Evolutionary conservation across 2,329 filamentous ascomycete genomes (phyloP).

Genomic region (Polytolypa hystricis): DNA sequence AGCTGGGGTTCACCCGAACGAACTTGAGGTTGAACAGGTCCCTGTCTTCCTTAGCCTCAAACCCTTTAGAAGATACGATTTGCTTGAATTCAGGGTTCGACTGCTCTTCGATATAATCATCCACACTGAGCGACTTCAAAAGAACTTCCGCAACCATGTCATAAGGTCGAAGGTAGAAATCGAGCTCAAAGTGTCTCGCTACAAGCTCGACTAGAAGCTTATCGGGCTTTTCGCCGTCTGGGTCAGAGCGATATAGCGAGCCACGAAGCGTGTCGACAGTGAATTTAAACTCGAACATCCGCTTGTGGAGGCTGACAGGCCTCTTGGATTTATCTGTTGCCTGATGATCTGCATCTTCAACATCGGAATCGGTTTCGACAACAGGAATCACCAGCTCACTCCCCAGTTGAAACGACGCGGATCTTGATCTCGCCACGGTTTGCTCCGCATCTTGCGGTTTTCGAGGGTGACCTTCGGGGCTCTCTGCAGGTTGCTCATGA

Average conservation of each 20-base stretch:
- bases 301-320: conserved; percentile 66
- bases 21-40: conserved; percentile 84
- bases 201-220: conserved; percentile 80
- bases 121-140: conserved; percentile 73
- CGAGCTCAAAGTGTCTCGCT: conserved; percentile 75
- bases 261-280: conserved; percentile 89
- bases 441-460: conserved; percentile 28
- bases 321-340: conserved; percentile 27
- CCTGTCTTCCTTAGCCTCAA: conserved; percentile 56
- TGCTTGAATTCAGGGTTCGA: conserved; percentile 80
- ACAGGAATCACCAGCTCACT: conserved; percentile 65
- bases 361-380: conserved; percentile 51
- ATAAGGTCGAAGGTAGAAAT: conserved; percentile 77
- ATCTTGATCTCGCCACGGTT: conserved; percentile 39
- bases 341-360: conserved; percentile 40
- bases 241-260: conserved; percentile 78
- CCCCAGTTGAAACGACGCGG: conserved; percentile 64
- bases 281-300: conserved; percentile 93
- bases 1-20: conserved; percentile 75
- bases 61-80: conserved; percentile 85
- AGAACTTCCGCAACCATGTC: conserved; percentile 91
- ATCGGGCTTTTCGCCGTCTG: conserved; percentile 64
- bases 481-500: conserved; percentile 27
- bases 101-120: conserved; percentile 86
- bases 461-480: conserved; percentile 23